Evolutionary conservation across 129 eudicot species (phyloP), one percentile per base, ranked within the genome.

Genomic region (Saussurea involucrata): DNA sequence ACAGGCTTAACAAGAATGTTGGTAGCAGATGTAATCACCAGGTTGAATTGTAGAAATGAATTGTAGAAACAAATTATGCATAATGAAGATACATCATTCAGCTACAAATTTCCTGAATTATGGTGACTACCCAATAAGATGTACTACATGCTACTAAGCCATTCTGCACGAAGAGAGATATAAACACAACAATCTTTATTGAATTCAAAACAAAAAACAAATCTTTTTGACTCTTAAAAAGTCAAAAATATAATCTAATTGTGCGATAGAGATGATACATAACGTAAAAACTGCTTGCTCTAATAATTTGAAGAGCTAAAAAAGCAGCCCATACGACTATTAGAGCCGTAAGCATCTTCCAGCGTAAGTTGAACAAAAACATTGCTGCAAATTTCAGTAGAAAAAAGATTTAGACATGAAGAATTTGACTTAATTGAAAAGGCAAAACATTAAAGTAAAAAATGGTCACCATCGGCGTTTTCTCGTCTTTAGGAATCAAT

Each of bases 121-220:
- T 37, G 68, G 76, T 89, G 72, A 95, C 91, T 82, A 76, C 83
- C 99, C 99, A 95, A 79, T 90, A 95, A 81, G 80, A 86, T 67
- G 90, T 42, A 28, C 87, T 88, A 75, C 99, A 95, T 63, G 79
- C 83, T 34, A 13, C 75, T 81, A 86, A 75, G 58, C 76, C 74
- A 80, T 95, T 95, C 99, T 95, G 96, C 81, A 65, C 69, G 71
- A 66, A 28, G 21, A 83, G 15, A 71, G 0, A 18, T 40, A 24
- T 12, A 13, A n/a, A n/a, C n/a, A n/a, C n/a, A 17, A 27, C 20
- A 11, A 21, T 2, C 1, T 37, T 15, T 37, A 37, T 40, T 5
- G 29, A 27, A 44, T 65, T 28, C 11, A 27, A 64, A 31, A 68
- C 10, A 2, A 49, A 7, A 42, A 66, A 13, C 6, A 20, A 67